Conservation (phyloP, 345 rosid species). For the Zanthoxylum bungeanum region DNA sequence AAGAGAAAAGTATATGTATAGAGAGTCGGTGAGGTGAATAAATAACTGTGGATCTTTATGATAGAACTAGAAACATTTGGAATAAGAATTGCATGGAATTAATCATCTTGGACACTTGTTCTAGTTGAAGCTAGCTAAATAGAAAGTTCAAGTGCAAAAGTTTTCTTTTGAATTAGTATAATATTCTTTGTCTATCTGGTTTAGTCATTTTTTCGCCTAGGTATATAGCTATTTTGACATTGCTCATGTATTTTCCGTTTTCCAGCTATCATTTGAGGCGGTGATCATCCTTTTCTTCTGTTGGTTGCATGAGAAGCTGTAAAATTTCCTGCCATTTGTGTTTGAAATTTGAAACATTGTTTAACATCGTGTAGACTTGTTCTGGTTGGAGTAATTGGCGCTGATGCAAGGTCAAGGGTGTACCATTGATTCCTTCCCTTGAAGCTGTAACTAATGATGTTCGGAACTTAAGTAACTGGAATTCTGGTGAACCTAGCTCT, state of each 20-base stretch:
- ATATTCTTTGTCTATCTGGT: neutral
- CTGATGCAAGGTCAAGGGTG: conserved; percentile 62
- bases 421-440: conserved; percentile 45
- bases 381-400: conserved; percentile 30
- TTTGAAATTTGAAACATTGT: conserved; percentile 15
- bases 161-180: conserved; percentile 1
- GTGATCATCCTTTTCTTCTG: conserved; percentile 12
- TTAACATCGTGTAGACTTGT: conserved; percentile 17
- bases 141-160: conserved; percentile 5
- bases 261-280: conserved; percentile 17
- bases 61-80: neutral
- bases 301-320: conserved; percentile 21
- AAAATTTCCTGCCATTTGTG: conserved; percentile 5
- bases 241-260: neutral
- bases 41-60: neutral
- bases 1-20: neutral
- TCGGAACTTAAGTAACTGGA: conserved; percentile 54
- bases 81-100: neutral
- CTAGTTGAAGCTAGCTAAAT: conserved; percentile 20
- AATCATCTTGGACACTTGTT: neutral
- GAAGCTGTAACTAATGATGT: conserved; percentile 41
- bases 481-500: conserved; percentile 62
- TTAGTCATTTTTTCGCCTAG: neutral
- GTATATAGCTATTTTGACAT: neutral
- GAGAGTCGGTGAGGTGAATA: neutral